phyloP scores from a whole-genome alignment of 108 stramenopile genomes.

The Skeletonema menzelii region DNA sequence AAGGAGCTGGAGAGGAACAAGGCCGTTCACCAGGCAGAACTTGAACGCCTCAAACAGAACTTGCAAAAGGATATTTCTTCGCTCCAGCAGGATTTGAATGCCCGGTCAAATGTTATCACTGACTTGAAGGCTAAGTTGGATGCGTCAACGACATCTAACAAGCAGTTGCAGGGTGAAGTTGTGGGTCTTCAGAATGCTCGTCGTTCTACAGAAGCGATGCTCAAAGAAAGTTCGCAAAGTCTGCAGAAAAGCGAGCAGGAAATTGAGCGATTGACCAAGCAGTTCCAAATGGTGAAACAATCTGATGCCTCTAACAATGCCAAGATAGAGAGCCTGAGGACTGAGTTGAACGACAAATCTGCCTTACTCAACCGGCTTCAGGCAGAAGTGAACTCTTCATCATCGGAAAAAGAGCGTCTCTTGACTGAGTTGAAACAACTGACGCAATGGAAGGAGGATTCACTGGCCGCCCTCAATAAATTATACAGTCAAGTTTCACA shows the following conservation, averaged over 20 bases:
- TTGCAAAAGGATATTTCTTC: constrained; percentile 23
- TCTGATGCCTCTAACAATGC: constrained; percentile 13
- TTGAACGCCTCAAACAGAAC: constrained; percentile 15
- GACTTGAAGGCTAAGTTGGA: constrained; percentile 25
- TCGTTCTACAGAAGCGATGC: constrained; percentile 15
- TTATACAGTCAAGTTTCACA: constrained; percentile 16
- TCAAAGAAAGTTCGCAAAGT: constrained; percentile 19
- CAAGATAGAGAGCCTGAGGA: constrained; percentile 14
- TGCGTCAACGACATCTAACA: constrained; percentile 23
- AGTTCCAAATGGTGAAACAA: constrained; percentile 6
- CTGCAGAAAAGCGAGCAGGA: constrained; percentile 19
- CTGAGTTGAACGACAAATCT: constrained; percentile 24
- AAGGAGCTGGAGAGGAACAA: constrained; percentile 12
- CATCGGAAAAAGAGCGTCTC: constrained; percentile 21
- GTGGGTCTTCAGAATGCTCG: constrained; percentile 23
- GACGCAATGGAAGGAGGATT: constrained; percentile 19
- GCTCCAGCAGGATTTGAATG: constrained; percentile 25
- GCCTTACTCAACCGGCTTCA: constrained; percentile 17
- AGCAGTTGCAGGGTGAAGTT: constrained; percentile 17
- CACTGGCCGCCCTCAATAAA: constrained; percentile 8
- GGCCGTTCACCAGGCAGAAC: constrained; percentile 16
- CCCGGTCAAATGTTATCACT: constrained; percentile 17
- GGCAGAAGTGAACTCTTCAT: constrained; percentile 9
- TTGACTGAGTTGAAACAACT: constrained; percentile 22
- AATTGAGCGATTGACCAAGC: constrained; percentile 27